Evolutionary conservation across 1,139 yeast species (phyloP), one percentile per base, ranked within the genome.

Genomic region (Yamadazyma spencermartinsiae): DNA sequence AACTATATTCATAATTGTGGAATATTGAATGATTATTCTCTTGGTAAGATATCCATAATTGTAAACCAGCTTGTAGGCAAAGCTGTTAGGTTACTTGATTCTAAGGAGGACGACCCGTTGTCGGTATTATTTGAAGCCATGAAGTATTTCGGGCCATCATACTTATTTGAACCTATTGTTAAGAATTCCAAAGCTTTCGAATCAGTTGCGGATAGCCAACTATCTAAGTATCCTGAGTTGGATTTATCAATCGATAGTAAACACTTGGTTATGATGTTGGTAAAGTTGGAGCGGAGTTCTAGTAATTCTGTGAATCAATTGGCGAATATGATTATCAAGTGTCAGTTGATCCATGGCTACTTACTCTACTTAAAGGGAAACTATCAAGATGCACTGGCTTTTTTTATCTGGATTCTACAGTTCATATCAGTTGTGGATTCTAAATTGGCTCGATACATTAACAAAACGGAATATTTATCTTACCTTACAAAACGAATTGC

Each of bases 381-480:
- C 30, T 46, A 40, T 31, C 25, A 34, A 5, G 42, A 40, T 17
- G 42, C 48, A 2, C 33, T 41, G 8, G 31, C 33, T 41, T 42
- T 39, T 6, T 60, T 60, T 32, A 38, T 42, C 2, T 61, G 67
- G 68, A 37, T 49, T 2, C 29, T 46, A 15, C 35, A 46, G 17
- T 55, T 61, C 18, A 41, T 47, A 41, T 36, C 35, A 9, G 26
- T 31, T 11, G 16, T 47, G 15, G 39, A 37, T 9, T 35, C 39
- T 21, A 43, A 44, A 21, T 34, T 47, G 27, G 37, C 36, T 11
- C 15, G 28, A 14, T 37, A 39, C 21, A 31, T 45, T 8, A 38
- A 45, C 17, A 46, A 44, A 15, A 44, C 44, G 10, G 47, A 47
- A n/a, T 50, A 39, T 24, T 38, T 58, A 3, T 40, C 51, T 1